Base-by-base conservation (phyloP, 257 asterid genomes). In the Salvia miltiorrhiza region DNA sequence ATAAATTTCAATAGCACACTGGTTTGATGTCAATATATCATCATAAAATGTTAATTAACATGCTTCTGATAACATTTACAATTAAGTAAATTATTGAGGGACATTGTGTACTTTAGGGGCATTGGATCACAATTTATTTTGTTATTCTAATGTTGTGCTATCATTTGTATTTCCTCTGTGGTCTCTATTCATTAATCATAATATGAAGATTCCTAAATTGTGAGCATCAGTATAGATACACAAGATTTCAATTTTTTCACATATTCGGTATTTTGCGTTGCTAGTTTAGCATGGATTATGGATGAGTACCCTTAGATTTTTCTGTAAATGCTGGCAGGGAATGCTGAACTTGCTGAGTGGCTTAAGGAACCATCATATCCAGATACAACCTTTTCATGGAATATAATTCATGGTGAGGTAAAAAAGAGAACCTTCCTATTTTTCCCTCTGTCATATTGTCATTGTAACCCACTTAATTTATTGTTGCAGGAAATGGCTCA, bases 311-410 rank as follows among this genome's bases (percentile, higher is more conserved):
- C 71, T 43, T 48, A 74, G 40, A 65, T 49, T 56, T 65, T 74
- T 68, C 50, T 33, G 55, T 57, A 60, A 78, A 79, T 72, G 75
- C 80, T 73, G 72, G 62, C 85, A 92, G 97, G 97, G 64, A 71
- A 55, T 14, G 75, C 76, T 67, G 93, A 81, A 66, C 85, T 88
- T 47, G 67, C 73, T 53, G 77, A 76, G 77, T 92, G 98, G 97
- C 89, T 90, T 61, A 85, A 79, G 82, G 87, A 92, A 60, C 98
- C 95, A 58, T 83, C 84, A 41, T 65, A 75, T 76, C 88, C 95
- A 57, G 69, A 78, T 73, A 33, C 83, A 52, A 71, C 85, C 66
- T 77, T 79, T 65, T 85, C 83, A 62, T 90, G 95, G 98, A 79
- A 81, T 70, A 55, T 77, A 65, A 83, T 92, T 74, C 73, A 76